Evolutionary conservation across 306 rosid genomes (phyloP).

Genomic region (Begonia peltatifolia): DNA sequence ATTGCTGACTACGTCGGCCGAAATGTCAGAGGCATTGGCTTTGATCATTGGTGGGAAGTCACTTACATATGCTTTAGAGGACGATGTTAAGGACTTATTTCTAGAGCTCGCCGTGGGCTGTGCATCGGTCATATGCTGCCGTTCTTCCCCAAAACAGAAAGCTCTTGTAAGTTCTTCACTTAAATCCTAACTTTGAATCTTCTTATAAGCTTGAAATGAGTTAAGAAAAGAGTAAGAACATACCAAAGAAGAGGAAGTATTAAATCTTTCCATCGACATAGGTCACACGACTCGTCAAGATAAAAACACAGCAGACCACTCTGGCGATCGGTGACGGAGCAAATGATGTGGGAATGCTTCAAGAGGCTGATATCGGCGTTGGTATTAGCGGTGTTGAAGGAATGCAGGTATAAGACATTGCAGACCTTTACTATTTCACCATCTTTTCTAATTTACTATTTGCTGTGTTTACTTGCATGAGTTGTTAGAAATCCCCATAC

Average conservation of each 20-base stretch:
- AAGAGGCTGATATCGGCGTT: constrained; percentile 95
- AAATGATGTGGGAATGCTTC: constrained; percentile 98
- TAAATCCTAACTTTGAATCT: neutral
- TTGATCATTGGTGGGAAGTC: constrained; percentile 94
- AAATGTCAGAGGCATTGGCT: constrained; percentile 60
- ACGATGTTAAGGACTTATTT: constrained; percentile 68
- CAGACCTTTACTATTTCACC: no score
- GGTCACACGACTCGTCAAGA: constrained; percentile 80
- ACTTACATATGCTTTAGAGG: constrained; percentile 69
- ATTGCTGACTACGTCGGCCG: constrained; percentile 20
- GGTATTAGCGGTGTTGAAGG: constrained; percentile 98
- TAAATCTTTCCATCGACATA: constrained; percentile 16
- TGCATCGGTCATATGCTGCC: constrained; percentile 95
- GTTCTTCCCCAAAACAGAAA: constrained; percentile 98
- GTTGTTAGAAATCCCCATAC: no score
- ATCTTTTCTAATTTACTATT: no score
- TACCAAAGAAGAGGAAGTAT: neutral
- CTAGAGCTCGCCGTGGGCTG: constrained; percentile 85
- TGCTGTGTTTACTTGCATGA: no score
- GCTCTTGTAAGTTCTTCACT: constrained; percentile 53
- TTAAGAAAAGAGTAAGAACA: no score
- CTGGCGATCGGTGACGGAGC: constrained; percentile 99
- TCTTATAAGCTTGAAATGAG: no score
- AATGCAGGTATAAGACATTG: constrained; percentile 65
- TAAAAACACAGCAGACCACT: constrained; percentile 55